A percentile compares a stretch with the other conserved stretches of the same genome.
These are phyloP conservation scores for Quercus phellos DNA, from an alignment of 331 rosid genomes.

Conservation along the genomic window DNA sequence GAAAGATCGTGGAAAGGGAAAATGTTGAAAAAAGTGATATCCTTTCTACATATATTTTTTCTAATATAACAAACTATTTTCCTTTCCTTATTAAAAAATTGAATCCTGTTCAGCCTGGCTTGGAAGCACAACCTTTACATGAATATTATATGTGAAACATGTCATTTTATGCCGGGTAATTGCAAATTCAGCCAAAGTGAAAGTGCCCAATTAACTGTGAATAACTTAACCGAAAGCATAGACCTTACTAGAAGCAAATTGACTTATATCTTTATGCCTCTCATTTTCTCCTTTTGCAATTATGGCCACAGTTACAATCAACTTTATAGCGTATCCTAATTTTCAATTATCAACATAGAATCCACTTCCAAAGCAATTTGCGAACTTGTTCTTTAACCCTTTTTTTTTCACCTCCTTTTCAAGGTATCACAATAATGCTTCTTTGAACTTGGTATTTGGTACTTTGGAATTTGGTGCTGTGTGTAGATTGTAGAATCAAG, in stretches of 20 bases:
- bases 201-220: not conserved
- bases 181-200: not conserved
- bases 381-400: not conserved
- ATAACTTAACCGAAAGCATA: not conserved
- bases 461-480: slow-evolving; percentile 4
- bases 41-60: not conserved
- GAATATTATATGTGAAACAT: not conserved
- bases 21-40: not conserved
- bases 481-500: not conserved
- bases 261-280: not conserved
- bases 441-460: slow-evolving; percentile 5
- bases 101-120: not conserved
- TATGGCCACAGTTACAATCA: slow-evolving; percentile 17
- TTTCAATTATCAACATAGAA: not conserved
- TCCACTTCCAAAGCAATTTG: slow-evolving; percentile 9
- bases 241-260: not conserved
- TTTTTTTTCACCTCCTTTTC: not conserved
- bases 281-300: slow-evolving; percentile 11
- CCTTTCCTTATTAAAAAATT: not conserved
- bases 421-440: not conserved
- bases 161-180: not conserved
- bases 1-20: not conserved
- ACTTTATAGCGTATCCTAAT: not conserved
- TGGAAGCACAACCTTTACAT: not conserved
- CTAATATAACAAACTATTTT: not conserved